Evolutionary conservation across 441 rosid genomes (phyloP).

Genomic region (Gossypium schwendimanii): DNA sequence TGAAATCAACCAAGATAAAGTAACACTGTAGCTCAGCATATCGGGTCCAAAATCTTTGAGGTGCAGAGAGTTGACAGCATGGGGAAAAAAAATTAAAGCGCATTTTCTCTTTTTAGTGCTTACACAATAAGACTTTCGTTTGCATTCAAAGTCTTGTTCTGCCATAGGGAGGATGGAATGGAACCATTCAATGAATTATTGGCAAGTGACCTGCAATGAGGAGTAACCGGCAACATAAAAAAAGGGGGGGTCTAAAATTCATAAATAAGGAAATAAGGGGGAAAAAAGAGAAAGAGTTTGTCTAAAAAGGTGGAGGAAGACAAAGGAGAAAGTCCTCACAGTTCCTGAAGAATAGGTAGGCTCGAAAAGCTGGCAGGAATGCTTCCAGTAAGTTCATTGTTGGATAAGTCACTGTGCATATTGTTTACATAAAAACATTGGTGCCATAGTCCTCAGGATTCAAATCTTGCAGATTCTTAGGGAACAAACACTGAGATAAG

Average conservation of each 20-base stretch:
- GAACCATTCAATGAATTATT: conserved; percentile 73
- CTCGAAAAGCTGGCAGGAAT: conserved; percentile 62
- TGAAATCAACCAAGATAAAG: conserved; percentile 3
- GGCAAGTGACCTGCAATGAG: conserved; percentile 61
- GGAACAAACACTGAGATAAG: conserved; percentile 8
- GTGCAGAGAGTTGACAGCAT: background rate
- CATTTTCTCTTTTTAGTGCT: conserved; percentile 26
- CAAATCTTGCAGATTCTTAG: background rate
- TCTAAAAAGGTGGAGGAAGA: conserved; percentile 4
- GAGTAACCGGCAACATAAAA: conserved; percentile 16
- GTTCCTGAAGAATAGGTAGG: conserved; percentile 63
- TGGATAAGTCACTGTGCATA: conserved; percentile 61
- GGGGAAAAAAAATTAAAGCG: background rate
- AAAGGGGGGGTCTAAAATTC: conserved; percentile 14
- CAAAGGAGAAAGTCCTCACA: conserved; percentile 43
- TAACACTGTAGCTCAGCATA: background rate
- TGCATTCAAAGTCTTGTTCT: conserved; percentile 44
- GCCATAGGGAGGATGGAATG: conserved; percentile 63
- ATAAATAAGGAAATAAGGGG: background rate
- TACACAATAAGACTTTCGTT: conserved; percentile 56
- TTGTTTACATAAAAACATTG: conserved; percentile 11
- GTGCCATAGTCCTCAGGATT: background rate
- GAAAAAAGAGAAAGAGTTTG: background rate
- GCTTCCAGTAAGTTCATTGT: conserved; percentile 64
- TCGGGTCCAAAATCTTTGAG: conserved; percentile 3